phyloP scores from a whole-genome alignment of 2,329 filamentous ascomycete genomes.

The Byssoonygena ceratinophila region DNA sequence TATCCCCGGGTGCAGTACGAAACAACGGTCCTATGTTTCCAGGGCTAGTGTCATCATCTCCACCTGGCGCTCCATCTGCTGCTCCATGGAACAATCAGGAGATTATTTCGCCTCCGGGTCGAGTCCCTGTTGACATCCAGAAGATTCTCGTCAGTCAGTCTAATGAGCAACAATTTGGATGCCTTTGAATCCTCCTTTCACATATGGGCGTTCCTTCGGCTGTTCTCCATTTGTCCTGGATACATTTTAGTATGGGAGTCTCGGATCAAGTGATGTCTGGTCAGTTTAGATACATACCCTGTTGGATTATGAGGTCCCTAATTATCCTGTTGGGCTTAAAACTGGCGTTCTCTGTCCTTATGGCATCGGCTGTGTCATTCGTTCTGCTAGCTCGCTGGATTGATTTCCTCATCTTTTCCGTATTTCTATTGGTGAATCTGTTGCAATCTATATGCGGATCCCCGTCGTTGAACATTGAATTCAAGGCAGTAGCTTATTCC shows the following conservation, averaged over 20 bases:
- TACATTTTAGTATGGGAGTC: background rate
- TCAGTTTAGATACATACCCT: background rate
- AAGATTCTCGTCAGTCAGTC: constrained; percentile 1
- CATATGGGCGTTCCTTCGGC: background rate
- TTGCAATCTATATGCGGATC: background rate
- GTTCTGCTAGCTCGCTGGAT: background rate
- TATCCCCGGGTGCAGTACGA: constrained; percentile 27
- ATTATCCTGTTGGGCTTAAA: background rate
- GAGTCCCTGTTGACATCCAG: constrained; percentile 17
- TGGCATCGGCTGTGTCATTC: background rate
- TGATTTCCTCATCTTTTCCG: background rate
- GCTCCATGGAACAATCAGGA: constrained; percentile 13
- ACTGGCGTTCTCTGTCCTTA: background rate
- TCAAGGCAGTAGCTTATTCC: background rate
- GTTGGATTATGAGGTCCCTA: background rate
- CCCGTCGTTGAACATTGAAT: background rate
- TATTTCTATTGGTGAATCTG: background rate
- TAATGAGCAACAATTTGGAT: background rate
- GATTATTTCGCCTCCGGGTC: constrained; percentile 17
- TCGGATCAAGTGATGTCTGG: background rate
- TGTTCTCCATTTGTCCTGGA: background rate
- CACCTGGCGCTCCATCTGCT: background rate
- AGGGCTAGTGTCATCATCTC: background rate
- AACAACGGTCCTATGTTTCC: constrained; percentile 31
- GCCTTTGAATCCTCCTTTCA: background rate